A percentile compares a stretch with the other conserved stretches of the same genome.
These are phyloP conservation scores for Hymenoscyphus fructigenus DNA, from an alignment of 2,329 filamentous ascomycete genomes.

Conservation along the genomic window DNA sequence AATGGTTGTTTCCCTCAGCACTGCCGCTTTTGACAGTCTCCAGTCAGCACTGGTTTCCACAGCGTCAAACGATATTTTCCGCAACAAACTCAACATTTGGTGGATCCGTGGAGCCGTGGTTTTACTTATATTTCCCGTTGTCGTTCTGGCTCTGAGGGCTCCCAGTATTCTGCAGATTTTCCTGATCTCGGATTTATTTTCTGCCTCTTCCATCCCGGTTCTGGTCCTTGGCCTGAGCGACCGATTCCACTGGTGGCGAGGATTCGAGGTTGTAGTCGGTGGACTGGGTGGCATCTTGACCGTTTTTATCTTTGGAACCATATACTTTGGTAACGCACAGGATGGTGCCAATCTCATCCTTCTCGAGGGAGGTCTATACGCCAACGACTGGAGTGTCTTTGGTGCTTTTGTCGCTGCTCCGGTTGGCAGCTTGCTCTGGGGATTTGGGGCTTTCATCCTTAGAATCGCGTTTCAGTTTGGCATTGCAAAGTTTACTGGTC, in stretches of 20 bases:
- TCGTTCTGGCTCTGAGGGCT: constrained; percentile 71
- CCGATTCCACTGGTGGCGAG: constrained; percentile 69
- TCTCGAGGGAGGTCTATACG: constrained; percentile 71
- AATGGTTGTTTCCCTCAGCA: constrained; percentile 76
- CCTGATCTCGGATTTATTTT: constrained; percentile 77
- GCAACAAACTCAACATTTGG: constrained; percentile 76
- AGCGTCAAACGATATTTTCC: constrained; percentile 80
- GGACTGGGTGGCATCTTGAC: constrained; percentile 75
- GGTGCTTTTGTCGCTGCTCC: constrained; percentile 81
- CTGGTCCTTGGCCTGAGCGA: constrained; percentile 71
- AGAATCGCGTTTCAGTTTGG: constrained; percentile 60
- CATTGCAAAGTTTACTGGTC: constrained; percentile 56
- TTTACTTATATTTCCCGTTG: constrained; percentile 69
- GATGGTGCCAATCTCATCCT: constrained; percentile 67
- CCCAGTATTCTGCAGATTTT: constrained; percentile 79
- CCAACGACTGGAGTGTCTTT: constrained; percentile 77
- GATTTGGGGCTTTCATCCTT: constrained; percentile 58
- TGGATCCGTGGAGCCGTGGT: constrained; percentile 69
- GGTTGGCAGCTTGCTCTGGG: constrained; percentile 72
- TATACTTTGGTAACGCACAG: constrained; percentile 70
- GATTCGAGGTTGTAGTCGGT: constrained; percentile 77
- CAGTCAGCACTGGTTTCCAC: constrained; percentile 86
- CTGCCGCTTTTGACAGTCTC: constrained; percentile 75
- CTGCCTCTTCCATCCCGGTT: constrained; percentile 72
- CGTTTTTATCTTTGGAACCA: constrained; percentile 77